These are phyloP conservation scores for Infundibulicybe gibba DNA, from an alignment of 768 basidiomycete genomes.

Conservation along the genomic window DNA sequence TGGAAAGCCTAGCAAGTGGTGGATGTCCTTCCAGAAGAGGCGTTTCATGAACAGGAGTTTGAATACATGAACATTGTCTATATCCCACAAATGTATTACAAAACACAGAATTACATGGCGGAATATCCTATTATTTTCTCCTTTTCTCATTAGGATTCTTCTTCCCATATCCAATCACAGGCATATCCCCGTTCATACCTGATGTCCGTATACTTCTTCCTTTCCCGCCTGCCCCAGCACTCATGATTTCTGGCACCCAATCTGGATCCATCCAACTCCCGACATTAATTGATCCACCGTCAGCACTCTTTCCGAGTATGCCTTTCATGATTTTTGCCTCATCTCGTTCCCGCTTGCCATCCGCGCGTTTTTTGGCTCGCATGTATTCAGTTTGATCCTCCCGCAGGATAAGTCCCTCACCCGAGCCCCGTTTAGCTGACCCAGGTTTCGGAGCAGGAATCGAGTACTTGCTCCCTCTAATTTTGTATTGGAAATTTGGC, in stretches of 20 bases:
- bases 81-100: slow-evolving; percentile 8
- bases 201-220: slow-evolving; percentile 50
- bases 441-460: slow-evolving; percentile 91
- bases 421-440: slow-evolving; percentile 76
- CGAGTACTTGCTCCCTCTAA: slow-evolving; percentile 87
- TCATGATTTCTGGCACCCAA: slow-evolving; percentile 83
- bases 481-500: slow-evolving; percentile 91
- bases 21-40: slow-evolving; percentile 99
- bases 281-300: slow-evolving; percentile 46
- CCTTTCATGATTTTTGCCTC: slow-evolving; percentile 73
- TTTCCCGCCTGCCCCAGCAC: slow-evolving; percentile 64
- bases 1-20: slow-evolving; percentile 98
- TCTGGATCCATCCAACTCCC: slow-evolving; percentile 96
- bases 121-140: slow-evolving; percentile 31
- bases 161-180: slow-evolving; percentile 81
- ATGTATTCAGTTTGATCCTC: slow-evolving; percentile 92
- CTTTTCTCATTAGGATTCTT: slow-evolving; percentile 87
- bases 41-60: slow-evolving; percentile 93
- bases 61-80: slow-evolving; percentile 43
- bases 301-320: slow-evolving; percentile 43
- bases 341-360: slow-evolving; percentile 72
- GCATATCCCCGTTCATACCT: slow-evolving; percentile 67
- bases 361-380: slow-evolving; percentile 75
- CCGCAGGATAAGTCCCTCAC: slow-evolving; percentile 82
- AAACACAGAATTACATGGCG: neutral